Conservation (phyloP, 2,329 filamentous ascomycete species). For the Fusarium phyllophilum region DNA sequence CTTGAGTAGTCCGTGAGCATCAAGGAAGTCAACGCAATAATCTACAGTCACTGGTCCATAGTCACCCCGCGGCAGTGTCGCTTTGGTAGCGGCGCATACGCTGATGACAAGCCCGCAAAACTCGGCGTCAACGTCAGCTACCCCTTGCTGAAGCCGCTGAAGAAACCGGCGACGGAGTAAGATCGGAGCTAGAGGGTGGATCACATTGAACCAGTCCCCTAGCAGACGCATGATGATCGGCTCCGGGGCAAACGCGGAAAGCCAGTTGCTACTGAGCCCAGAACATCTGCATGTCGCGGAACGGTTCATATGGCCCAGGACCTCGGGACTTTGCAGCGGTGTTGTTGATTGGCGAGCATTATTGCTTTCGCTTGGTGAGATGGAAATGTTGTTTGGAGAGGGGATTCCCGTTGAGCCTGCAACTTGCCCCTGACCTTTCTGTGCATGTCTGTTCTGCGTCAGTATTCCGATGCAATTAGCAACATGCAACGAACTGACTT, state of each 20-base stretch:
- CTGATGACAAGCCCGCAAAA: conserved; percentile 50
- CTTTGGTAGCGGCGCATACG: conserved; percentile 49
- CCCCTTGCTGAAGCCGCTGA: conserved; percentile 40
- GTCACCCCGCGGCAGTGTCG: conserved; percentile 45
- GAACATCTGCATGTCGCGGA: not conserved
- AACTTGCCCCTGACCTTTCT: not conserved
- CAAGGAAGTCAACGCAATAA: conserved; percentile 45
- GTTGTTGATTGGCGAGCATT: conserved; percentile 1
- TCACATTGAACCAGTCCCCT: conserved; percentile 49
- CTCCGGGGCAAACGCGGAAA: conserved; percentile 31
- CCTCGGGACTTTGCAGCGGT: conserved; percentile 11
- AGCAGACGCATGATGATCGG: conserved; percentile 36
- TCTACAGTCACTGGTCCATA: conserved; percentile 44
- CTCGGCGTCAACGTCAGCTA: conserved; percentile 39
- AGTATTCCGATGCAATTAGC: not conserved
- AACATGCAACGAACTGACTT: not conserved
- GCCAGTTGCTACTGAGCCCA: conserved; percentile 11
- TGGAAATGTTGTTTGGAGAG: not conserved
- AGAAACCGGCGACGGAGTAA: conserved; percentile 48
- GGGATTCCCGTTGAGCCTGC: not conserved
- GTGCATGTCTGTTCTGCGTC: conserved; percentile 15
- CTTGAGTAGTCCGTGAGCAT: conserved; percentile 41
- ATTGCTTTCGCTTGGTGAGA: not conserved
- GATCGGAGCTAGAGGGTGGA: conserved; percentile 50
- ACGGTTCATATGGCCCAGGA: not conserved